Percentiles rank a stretch among this genome's conserved stretches.
phyloP scores from a whole-genome alignment of 208 protist genomes.

The Leishmania mexicana region DNA sequence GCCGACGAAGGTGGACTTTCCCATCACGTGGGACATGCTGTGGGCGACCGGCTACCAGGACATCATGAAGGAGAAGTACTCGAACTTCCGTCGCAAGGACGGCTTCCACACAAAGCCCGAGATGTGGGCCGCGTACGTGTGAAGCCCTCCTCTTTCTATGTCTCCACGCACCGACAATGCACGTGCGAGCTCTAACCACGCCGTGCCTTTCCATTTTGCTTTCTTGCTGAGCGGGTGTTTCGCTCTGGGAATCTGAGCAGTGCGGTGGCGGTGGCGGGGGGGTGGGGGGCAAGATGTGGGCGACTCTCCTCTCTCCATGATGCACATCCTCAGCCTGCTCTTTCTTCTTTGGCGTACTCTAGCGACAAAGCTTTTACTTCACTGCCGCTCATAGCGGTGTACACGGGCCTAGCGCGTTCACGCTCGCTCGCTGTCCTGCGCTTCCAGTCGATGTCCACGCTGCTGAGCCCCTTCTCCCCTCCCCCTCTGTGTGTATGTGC shows the following conservation, averaged over 20 bases:
- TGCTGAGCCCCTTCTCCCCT: neutral
- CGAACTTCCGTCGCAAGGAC: slow-evolving; percentile 81
- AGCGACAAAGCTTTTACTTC: too few relatives aligned
- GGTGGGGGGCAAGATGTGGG: neutral
- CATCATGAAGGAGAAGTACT: slow-evolving; percentile 84
- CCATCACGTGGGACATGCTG: slow-evolving; percentile 90
- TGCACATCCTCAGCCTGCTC: neutral
- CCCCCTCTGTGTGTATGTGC: neutral
- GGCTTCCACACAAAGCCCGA: slow-evolving; percentile 86
- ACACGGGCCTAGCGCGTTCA: neutral
- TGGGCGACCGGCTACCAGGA: slow-evolving; percentile 90
- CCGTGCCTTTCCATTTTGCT: neutral
- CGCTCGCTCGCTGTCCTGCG: neutral
- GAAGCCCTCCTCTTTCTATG: neutral
- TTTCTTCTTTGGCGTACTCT: neutral
- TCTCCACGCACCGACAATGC: neutral
- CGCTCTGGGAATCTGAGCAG: neutral
- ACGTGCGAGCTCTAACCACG: neutral
- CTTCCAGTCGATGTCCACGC: neutral
- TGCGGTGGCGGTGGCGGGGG: neutral
- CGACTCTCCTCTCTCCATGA: neutral
- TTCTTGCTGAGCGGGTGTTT: neutral
- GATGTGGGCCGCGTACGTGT: slow-evolving; percentile 86
- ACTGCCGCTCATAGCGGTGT: neutral
- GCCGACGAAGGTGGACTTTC: slow-evolving; percentile 85